Evolutionary conservation across 495 filamentous ascomycete species (phyloP), one percentile per base, ranked within the genome.

Genomic region (Penicillium ucsense): DNA sequence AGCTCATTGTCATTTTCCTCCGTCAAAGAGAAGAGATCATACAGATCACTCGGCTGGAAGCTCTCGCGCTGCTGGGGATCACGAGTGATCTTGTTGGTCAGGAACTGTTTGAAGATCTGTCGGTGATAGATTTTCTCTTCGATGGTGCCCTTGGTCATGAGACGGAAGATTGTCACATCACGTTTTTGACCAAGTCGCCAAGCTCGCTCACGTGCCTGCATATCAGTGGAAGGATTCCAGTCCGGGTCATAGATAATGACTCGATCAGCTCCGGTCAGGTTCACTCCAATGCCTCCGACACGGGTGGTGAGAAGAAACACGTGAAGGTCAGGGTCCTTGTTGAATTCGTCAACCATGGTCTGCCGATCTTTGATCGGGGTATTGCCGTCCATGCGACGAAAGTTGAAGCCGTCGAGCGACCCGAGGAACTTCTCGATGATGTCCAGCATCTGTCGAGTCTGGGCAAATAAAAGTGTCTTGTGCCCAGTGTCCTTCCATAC

Each of bases 61-160:
- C 81, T 85, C 45, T 89, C 84, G 10, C 83, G 81, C 57, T 95
- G 88, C 54, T 90, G 95, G 0, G 92, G 89, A 51, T 97, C 89
- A 60, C 82, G 86, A 47, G 96, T 62, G 8, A 98, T 89, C 61
- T 98, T 98, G 67, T 95, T 91, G 6, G 86, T 86, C 31, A 98
- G 70, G 56, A 95, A 94, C 53, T 95, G 89, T 64, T 98, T 98
- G 70, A 89, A 97, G 42, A 98, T 88, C 63, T 98, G 92, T 4
- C 92, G 85, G 61, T 97, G 92, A 48, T 96, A 97, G 36, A 98
- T 96, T 73, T 97, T 97, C 66, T 98, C 92, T 58, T 98, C 92
- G 32, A 98, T 97, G 0, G 92, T 96, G 10, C 91, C 90, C 3
- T 88, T 87, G n/a, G 88, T 92, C 85, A 98, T 89, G 35, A 98